Evolutionary conservation across 2,329 filamentous ascomycete genomes (phyloP).

Genomic region (Anthostomella pinea): DNA sequence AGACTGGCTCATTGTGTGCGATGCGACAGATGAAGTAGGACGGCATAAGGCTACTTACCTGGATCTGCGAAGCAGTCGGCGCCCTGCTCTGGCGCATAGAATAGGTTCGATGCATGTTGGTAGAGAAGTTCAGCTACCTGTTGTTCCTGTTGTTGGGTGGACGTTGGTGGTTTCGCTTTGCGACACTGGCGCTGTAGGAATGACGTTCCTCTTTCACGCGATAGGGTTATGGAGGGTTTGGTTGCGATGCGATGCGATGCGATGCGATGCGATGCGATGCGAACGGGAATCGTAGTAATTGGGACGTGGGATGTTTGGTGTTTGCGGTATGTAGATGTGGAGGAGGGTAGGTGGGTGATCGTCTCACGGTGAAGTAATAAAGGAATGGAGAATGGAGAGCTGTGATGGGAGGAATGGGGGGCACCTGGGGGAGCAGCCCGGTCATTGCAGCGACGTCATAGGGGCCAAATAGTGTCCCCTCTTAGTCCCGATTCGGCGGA

Average conservation of each 20-base stretch:
- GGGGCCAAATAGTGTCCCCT: conserved; percentile 9
- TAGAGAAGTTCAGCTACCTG: too few relatives aligned
- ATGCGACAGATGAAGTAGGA: conserved; percentile 2
- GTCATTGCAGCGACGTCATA: conserved; percentile 25
- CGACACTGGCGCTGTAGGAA: too few relatives aligned
- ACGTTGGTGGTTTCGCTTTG: not conserved
- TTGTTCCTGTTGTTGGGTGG: not conserved
- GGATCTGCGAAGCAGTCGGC: conserved; percentile 81
- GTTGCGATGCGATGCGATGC: conserved; percentile 1
- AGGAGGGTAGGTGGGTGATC: too few relatives aligned
- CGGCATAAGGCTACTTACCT: conserved; percentile 40
- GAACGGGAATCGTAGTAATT: not conserved
- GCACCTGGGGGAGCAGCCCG: conserved; percentile 7
- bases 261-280: conserved; percentile 1
- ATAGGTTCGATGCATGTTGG: conserved; percentile 93
- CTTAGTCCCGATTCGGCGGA: conserved; percentile 3
- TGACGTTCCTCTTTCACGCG: too few relatives aligned
- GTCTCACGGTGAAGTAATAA: conserved; percentile 14
- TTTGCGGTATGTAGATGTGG: conserved; percentile 3
- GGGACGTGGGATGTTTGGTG: conserved; percentile 2
- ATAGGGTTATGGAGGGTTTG: not conserved
- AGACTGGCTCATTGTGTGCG: conserved; percentile 1
- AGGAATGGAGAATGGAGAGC: conserved; percentile 8
- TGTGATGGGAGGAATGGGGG: conserved; percentile 13
- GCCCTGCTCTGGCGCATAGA: conserved; percentile 97